Percentiles rank a stretch among this genome's conserved stretches.
These are phyloP conservation scores for Cryphonectria nitschkei DNA, from an alignment of 2,329 filamentous ascomycete species.

Conservation along the genomic window DNA sequence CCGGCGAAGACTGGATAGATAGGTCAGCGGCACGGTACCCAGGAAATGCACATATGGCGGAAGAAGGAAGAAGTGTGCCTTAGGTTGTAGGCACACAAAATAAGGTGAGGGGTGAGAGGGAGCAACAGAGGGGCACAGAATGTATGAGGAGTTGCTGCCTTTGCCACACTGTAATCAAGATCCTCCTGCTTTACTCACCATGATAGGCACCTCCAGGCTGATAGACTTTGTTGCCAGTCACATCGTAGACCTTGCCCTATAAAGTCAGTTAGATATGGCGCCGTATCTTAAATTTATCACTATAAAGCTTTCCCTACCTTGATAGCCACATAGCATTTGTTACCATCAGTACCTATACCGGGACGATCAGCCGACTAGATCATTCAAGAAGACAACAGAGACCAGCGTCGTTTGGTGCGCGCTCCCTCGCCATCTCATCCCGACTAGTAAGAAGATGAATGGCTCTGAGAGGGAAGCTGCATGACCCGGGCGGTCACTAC, in stretches of 20 bases:
- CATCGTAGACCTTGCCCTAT: constrained; percentile 91
- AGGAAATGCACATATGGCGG: background rate
- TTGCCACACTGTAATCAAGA: background rate
- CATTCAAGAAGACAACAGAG: background rate
- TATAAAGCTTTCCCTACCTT: constrained; percentile 55
- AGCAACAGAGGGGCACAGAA: background rate
- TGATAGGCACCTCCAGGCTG: constrained; percentile 81
- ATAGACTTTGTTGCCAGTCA: constrained; percentile 87
- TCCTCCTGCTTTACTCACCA: constrained; percentile 59
- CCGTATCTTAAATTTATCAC: constrained; percentile 46
- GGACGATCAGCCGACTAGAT: constrained; percentile 6
- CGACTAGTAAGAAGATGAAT: background rate
- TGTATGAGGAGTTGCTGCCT: background rate
- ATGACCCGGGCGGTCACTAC: constrained; percentile 35
- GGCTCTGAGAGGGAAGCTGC: background rate
- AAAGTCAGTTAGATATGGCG: constrained; percentile 45
- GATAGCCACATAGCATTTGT: constrained; percentile 70
- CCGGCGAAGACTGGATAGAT: constrained; percentile 81
- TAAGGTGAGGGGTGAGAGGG: background rate
- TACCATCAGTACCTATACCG: constrained; percentile 63
- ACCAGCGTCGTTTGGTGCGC: background rate
- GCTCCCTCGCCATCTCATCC: background rate
- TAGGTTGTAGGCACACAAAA: background rate
- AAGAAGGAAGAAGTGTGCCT: background rate
- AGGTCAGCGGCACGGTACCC: background rate